Evolutionary conservation across 176 grass and related monocot genomes (phyloP).

Genomic region (Secale cereale): DNA sequence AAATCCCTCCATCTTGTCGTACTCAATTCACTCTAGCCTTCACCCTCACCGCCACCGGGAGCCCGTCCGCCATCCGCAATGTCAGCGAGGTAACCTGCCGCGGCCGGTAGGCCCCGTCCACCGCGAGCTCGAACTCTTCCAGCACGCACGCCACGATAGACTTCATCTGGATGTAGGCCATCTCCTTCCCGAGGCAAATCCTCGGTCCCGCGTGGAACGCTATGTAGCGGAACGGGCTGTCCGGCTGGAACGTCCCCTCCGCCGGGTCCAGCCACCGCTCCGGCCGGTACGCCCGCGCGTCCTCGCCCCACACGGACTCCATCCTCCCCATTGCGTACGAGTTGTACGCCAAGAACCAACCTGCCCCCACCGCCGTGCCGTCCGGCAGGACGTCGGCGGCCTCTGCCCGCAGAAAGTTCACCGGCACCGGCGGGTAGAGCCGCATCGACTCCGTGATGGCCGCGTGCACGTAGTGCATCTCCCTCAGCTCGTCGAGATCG

Average conservation of each 20-base stretch:
- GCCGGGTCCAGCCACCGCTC: constrained; percentile 58
- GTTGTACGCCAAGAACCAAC: constrained; percentile 56
- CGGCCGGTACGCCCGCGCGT: constrained; percentile 46
- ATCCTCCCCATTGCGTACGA: constrained; percentile 63
- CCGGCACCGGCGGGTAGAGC: constrained; percentile 62
- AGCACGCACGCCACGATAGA: constrained; percentile 52
- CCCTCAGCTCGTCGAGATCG: constrained; percentile 60
- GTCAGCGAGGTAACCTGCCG: constrained; percentile 44
- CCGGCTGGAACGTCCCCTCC: constrained; percentile 48
- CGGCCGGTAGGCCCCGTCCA: constrained; percentile 21
- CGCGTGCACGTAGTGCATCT: constrained; percentile 84
- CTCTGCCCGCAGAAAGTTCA: constrained; percentile 14
- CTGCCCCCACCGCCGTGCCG: constrained; percentile 44
- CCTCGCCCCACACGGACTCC: constrained; percentile 48
- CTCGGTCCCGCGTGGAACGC: constrained; percentile 69
- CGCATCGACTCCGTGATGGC: constrained; percentile 76
- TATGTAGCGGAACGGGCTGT: constrained; percentile 52
- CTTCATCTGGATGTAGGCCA: constrained; percentile 85
- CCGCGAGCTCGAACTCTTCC: constrained; percentile 27
- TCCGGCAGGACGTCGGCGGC: constrained; percentile 64
- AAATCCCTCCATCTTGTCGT: not conserved
- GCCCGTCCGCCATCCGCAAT: constrained; percentile 57
- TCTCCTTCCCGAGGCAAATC: constrained; percentile 75
- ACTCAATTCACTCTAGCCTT: constrained; percentile 10
- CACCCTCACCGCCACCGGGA: constrained; percentile 34